Base-by-base conservation (phyloP, 805 yeast species). In the Nadsonia fulvescens region DNA sequence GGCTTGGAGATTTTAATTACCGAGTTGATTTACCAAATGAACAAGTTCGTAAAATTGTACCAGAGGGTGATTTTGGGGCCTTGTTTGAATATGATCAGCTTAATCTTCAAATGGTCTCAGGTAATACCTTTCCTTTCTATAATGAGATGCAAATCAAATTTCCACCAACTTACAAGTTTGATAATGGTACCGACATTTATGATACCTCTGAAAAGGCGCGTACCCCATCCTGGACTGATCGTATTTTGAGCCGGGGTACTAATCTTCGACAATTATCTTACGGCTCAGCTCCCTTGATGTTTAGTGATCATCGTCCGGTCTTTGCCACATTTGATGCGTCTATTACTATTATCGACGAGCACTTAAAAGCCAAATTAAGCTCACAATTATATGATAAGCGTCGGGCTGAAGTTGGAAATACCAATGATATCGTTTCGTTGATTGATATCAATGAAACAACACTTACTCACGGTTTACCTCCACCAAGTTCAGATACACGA, bases 221-320 rank as follows among this genome's bases (percentile, higher is more conserved):
- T 34, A 70, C 78, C 8, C 99, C 98, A 1, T 91, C 98, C 0
- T 89, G 98, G 98, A 83, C 96, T 3, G 99, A 89, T 52, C 55
- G 98, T 31, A 70, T 86, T 16, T 53, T 86, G 24, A 72, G 61
- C 40, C 58, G 61, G 32, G 81, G 91, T 19, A 46, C 55, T 4
- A 52, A 51, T 10, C 40, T 82, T 21, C 51, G 56, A 20, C 89
- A 79, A 24, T 43, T 70, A 34, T 68, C 69, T 27, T 89, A 89
- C 45, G 64, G 70, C 29, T 65, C 74, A 25, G 69, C 70, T 1
- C 66, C 66, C 37, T 48, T 86, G 21, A 44, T 43, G 30, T 60
- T 72, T 31, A 79, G 94, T 29, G 98, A 89, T 44, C 98, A 89
- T 46, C 71, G 79, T 32, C 98, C 98, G 0, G 93, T 89, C 3